Conservation (phyloP, 805 yeast species). For the Candida suzukii region DNA sequence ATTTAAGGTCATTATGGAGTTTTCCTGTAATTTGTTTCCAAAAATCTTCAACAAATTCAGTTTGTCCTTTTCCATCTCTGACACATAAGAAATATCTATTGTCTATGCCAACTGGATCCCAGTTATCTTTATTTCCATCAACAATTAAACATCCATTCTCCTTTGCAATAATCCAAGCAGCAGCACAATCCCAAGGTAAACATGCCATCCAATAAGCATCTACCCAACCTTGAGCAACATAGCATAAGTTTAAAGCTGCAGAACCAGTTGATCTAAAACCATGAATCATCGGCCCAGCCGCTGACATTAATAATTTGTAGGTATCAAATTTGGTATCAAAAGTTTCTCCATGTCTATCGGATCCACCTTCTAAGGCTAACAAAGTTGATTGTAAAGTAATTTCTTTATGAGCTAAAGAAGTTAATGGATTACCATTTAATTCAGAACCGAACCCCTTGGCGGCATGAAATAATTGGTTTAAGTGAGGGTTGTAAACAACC, state of each 20-base stretch:
- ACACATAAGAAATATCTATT: conserved; percentile 4
- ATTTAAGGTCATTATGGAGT: background rate
- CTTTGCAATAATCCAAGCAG: conserved; percentile 54
- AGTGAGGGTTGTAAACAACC: conserved; percentile 57
- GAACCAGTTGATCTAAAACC: conserved; percentile 59
- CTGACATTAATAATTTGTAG: conserved; percentile 30
- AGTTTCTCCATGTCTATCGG: conserved; percentile 46
- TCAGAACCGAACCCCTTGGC: conserved; percentile 50
- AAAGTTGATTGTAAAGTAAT: conserved; percentile 44
- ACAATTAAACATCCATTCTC: conserved; percentile 56
- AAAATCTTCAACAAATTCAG: conserved; percentile 4
- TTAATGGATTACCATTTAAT: conserved; percentile 36
- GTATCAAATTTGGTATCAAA: conserved; percentile 44
- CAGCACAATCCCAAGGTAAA: conserved; percentile 64
- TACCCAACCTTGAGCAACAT: conserved; percentile 49
- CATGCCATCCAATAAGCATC: conserved; percentile 61
- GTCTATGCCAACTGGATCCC: conserved; percentile 3
- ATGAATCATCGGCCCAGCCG: conserved; percentile 49
- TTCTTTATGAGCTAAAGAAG: conserved; percentile 22
- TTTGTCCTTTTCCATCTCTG: conserved; percentile 6
- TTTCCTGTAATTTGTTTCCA: conserved; percentile 5
- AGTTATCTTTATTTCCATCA: conserved; percentile 40
- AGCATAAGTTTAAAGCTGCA: conserved; percentile 56
- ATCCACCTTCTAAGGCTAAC: conserved; percentile 55
- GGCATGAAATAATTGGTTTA: conserved; percentile 45